A percentile compares a stretch with the other conserved stretches of the same genome.
Evolutionary conservation across 208 protist genomes (phyloP).

Genomic region (Herpetomonas tarakana): DNA sequence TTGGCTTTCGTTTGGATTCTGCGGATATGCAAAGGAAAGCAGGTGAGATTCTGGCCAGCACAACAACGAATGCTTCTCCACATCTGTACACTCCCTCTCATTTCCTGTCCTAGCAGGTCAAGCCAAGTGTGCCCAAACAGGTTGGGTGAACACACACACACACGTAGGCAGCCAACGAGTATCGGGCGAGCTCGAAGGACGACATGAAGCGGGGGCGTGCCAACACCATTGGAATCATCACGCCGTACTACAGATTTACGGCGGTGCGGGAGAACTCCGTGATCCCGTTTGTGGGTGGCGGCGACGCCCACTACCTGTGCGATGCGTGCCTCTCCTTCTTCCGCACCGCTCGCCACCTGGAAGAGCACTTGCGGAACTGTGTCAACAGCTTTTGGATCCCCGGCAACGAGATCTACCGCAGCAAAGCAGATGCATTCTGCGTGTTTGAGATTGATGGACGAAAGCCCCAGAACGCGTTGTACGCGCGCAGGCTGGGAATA

Average conservation of each 20-base stretch:
- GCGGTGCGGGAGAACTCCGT: conserved; percentile 15
- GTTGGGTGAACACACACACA: neutral
- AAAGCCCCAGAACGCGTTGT: conserved; percentile 40
- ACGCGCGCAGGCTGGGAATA: conserved; percentile 45
- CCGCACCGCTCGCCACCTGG: conserved; percentile 16
- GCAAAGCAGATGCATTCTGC: conserved; percentile 17
- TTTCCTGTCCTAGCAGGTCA: too few relatives aligned
- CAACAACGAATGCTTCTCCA: too few relatives aligned
- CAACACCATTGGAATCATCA: conserved; percentile 25
- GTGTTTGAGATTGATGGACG: conserved; percentile 70
- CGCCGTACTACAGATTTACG: conserved; percentile 30
- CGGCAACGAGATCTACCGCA: conserved; percentile 63
- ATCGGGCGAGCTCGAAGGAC: too few relatives aligned
- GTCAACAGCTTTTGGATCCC: conserved; percentile 61
- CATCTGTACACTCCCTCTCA: too few relatives aligned
- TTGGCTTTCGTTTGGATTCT: too few relatives aligned
- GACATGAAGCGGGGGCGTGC: conserved; percentile 1
- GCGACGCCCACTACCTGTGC: conserved; percentile 39
- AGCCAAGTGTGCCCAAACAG: neutral
- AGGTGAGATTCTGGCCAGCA: too few relatives aligned
- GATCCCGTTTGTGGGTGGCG: conserved; percentile 12
- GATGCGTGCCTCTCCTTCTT: conserved; percentile 63
- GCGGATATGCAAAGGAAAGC: too few relatives aligned
- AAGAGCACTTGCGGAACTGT: conserved; percentile 42
- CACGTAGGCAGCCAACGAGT: neutral